Evolutionary conservation across 2,329 filamentous ascomycete genomes (phyloP).

Genomic region (Escovopsis sp.): DNA sequence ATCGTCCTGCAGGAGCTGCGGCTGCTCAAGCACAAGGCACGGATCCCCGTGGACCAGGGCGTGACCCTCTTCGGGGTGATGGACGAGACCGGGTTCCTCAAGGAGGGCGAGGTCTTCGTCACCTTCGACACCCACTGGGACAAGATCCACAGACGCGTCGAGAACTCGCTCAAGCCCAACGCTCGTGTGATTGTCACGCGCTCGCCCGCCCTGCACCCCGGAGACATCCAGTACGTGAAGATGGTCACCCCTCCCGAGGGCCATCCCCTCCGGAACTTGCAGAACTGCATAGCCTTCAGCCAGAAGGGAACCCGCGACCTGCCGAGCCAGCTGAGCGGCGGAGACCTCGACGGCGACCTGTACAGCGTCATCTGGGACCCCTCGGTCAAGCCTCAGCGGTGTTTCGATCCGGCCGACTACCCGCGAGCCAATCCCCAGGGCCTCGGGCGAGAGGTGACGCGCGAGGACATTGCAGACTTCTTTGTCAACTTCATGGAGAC

Average conservation of each 20-base stretch:
- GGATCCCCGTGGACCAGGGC: constrained; percentile 56
- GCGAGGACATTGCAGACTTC: constrained; percentile 60
- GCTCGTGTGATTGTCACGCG: constrained; percentile 49
- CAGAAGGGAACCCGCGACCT: constrained; percentile 56
- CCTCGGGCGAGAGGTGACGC: constrained; percentile 44
- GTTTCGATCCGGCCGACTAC: constrained; percentile 54
- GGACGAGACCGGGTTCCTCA: constrained; percentile 60
- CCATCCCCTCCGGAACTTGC: constrained; percentile 46
- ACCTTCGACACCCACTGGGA: constrained; percentile 31
- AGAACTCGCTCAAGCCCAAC: constrained; percentile 19
- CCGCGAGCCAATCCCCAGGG: constrained; percentile 39
- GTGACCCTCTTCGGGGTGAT: constrained; percentile 72
- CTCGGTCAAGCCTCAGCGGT: constrained; percentile 25
- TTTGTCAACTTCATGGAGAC: constrained; percentile 66
- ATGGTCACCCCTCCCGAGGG: constrained; percentile 44
- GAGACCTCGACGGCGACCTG: constrained; percentile 71
- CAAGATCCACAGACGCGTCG: constrained; percentile 12
- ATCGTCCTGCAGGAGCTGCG: constrained; percentile 56
- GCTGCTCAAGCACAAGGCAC: constrained; percentile 62
- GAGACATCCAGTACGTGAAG: constrained; percentile 55
- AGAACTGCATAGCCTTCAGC: constrained; percentile 70
- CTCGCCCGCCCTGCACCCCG: constrained; percentile 70
- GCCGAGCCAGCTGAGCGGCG: constrained; percentile 64
- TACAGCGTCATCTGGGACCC: constrained; percentile 68
- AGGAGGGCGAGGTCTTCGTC: constrained; percentile 55